phyloP scores from a whole-genome alignment of 805 yeast genomes.

The Teunomyces funiuensis region DNA sequence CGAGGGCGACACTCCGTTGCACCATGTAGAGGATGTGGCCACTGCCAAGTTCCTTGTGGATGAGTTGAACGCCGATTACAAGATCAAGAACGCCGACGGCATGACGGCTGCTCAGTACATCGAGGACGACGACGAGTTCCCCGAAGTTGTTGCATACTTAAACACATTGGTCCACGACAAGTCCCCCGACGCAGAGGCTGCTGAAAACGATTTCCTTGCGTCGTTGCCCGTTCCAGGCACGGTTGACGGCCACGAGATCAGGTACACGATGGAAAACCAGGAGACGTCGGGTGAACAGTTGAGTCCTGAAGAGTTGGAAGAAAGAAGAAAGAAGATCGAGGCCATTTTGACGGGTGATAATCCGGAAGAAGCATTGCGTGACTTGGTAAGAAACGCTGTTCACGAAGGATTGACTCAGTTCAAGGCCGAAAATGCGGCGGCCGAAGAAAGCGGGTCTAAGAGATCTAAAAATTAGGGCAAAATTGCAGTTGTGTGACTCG shows the following conservation, averaged over 20 bases:
- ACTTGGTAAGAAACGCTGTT: slow-evolving; percentile 65
- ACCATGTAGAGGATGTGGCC: slow-evolving; percentile 73
- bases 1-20: slow-evolving; percentile 96
- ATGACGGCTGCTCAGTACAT: slow-evolving; percentile 71
- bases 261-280: slow-evolving; percentile 52
- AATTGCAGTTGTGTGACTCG: too few species aligned
- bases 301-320: slow-evolving; percentile 47
- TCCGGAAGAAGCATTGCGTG: slow-evolving; percentile 75
- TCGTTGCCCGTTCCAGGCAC: slow-evolving; percentile 38
- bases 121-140: slow-evolving; percentile 83
- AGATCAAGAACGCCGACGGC: slow-evolving; percentile 66
- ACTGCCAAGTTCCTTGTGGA: slow-evolving; percentile 69
- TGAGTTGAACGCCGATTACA: slow-evolving; percentile 65
- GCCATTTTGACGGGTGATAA: slow-evolving; percentile 75
- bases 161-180: slow-evolving; percentile 38
- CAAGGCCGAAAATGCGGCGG: slow-evolving; percentile 19
- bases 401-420: slow-evolving; percentile 49
- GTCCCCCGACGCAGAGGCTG: slow-evolving; percentile 10
- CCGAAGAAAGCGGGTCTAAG: slow-evolving; percentile 22
- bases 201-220: slow-evolving; percentile 17
- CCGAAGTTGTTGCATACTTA: slow-evolving; percentile 71
- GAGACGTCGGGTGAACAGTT: slow-evolving; percentile 37
- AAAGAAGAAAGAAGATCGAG: slow-evolving; percentile 63
- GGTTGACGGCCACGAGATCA: slow-evolving; percentile 50
- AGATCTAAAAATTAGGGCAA: slow-evolving; percentile 10